Percentiles rank a stretch among this genome's conserved stretches.
phyloP scores from a whole-genome alignment of 805 yeast genomes.

The Wickerhamiella spandovensis region DNA sequence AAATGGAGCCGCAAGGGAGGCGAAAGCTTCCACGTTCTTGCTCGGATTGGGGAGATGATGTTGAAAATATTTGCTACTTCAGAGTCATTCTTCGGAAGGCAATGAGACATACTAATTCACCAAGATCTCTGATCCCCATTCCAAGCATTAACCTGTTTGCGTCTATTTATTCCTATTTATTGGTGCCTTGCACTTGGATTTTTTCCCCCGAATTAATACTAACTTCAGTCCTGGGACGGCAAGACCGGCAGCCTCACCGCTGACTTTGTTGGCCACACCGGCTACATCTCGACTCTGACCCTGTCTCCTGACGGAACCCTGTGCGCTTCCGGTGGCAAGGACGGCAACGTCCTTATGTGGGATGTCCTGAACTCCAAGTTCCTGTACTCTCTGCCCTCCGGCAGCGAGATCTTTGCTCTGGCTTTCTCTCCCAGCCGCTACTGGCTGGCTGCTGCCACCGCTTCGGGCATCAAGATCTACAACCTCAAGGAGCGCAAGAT shows the following conservation, averaged over 20 bases:
- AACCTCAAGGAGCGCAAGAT: slow-evolving; percentile 88
- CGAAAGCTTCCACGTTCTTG: neutral
- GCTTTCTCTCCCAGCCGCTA: slow-evolving; percentile 99
- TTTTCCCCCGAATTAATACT: slow-evolving; percentile 11
- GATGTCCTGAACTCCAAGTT: slow-evolving; percentile 75
- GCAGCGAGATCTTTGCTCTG: slow-evolving; percentile 94
- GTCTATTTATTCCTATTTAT: neutral
- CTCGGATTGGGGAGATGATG: slow-evolving; percentile 48
- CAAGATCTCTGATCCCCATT: slow-evolving; percentile 86
- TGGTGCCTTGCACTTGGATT: neutral
- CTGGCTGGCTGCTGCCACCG: slow-evolving; percentile 99
- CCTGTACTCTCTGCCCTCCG: slow-evolving; percentile 86
- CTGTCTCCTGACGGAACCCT: slow-evolving; percentile 99
- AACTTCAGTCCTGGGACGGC: slow-evolving; percentile 81
- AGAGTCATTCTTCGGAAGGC: slow-evolving; percentile 45
- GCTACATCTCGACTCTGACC: slow-evolving; percentile 93
- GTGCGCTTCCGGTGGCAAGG: slow-evolving; percentile 99
- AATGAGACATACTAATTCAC: slow-evolving; percentile 94
- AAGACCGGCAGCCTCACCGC: slow-evolving; percentile 73
- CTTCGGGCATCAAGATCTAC: slow-evolving; percentile 95
- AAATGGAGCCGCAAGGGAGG: neutral
- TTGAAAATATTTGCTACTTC: slow-evolving; percentile 96
- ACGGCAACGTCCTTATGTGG: slow-evolving; percentile 98
- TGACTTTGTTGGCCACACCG: slow-evolving; percentile 98
- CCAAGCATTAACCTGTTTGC: neutral